A percentile compares a stretch with the other conserved stretches of the same genome.
Evolutionary conservation across 805 yeast species (phyloP).

Genomic region (Barnettozyma wickerhamii): DNA sequence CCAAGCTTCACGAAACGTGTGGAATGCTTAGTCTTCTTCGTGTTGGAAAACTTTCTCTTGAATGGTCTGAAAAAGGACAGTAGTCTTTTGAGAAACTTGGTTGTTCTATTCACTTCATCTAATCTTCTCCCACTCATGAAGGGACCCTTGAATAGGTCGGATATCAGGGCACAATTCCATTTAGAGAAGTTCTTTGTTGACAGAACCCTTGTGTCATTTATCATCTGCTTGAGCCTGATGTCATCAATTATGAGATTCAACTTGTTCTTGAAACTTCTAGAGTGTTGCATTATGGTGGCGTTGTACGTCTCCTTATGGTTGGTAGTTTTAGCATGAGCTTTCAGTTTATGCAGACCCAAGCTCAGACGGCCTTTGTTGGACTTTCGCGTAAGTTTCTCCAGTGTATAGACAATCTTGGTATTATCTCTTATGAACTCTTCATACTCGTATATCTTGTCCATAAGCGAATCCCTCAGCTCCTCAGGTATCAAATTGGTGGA

Average conservation of each 20-base stretch:
- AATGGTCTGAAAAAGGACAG: slow-evolving; percentile 89
- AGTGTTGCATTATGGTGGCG: slow-evolving; percentile 18
- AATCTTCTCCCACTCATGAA: slow-evolving; percentile 64
- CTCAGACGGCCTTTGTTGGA: slow-evolving; percentile 36
- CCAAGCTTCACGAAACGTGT: slow-evolving; percentile 67
- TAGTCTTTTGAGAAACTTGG: slow-evolving; percentile 81
- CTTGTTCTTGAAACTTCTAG: slow-evolving; percentile 16
- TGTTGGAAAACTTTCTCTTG: slow-evolving; percentile 69
- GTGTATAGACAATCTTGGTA: slow-evolving; percentile 37
- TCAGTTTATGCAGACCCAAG: slow-evolving; percentile 28
- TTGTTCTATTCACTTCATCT: slow-evolving; percentile 71
- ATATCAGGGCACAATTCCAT: slow-evolving; percentile 85
- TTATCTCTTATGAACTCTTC: slow-evolving; percentile 4
- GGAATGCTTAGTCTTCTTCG: slow-evolving; percentile 46
- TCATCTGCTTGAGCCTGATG: slow-evolving; percentile 55
- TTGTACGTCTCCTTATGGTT: slow-evolving; percentile 2
- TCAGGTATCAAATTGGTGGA: slow-evolving; percentile 53
- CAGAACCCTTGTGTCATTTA: slow-evolving; percentile 66
- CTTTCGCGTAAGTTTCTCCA: slow-evolving; percentile 41
- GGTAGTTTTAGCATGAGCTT: slow-evolving; percentile 10
- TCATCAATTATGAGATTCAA: slow-evolving; percentile 43
- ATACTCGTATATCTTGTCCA: slow-evolving; percentile 3
- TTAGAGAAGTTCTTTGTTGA: slow-evolving; percentile 71
- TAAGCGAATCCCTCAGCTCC: slow-evolving; percentile 28
- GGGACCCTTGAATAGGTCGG: slow-evolving; percentile 79